A percentile compares a stretch with the other conserved stretches of the same genome.
phyloP scores from a whole-genome alignment of 148 eudicot genomes.

The Rhododendron simsii region DNA sequence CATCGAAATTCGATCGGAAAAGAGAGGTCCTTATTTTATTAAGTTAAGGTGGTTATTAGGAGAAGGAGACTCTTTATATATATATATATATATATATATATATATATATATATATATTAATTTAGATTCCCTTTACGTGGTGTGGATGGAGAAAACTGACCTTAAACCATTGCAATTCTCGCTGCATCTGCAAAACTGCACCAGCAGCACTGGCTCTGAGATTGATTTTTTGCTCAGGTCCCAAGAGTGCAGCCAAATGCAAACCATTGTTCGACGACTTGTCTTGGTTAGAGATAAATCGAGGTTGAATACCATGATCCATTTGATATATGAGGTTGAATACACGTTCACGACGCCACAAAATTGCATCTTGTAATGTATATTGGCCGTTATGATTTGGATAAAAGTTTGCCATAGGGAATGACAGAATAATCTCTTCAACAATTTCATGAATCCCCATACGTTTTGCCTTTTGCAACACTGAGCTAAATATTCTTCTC shows the following conservation, averaged over 20 bases:
- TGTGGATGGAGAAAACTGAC: too few relatives aligned
- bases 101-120: too few relatives aligned
- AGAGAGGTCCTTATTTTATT: too few relatives aligned
- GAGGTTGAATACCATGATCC: neutral
- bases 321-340: neutral
- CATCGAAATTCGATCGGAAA: too few relatives aligned
- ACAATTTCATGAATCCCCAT: neutral
- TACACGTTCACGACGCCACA: neutral
- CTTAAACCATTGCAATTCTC: too few relatives aligned
- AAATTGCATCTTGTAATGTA: too few relatives aligned
- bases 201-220: neutral
- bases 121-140: too few relatives aligned
- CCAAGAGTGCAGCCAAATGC: neutral
- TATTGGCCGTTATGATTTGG: too few relatives aligned
- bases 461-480: neutral
- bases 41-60: too few relatives aligned
- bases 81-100: too few relatives aligned
- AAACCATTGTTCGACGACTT: neutral
- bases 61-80: too few relatives aligned
- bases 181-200: neutral
- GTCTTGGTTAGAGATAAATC: too few relatives aligned
- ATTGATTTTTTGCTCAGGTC: neutral
- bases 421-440: neutral
- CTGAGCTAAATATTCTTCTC: neutral
- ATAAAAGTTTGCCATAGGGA: neutral